phyloP scores from a whole-genome alignment of 805 yeast species.

The Yamadazyma ubonensis region DNA sequence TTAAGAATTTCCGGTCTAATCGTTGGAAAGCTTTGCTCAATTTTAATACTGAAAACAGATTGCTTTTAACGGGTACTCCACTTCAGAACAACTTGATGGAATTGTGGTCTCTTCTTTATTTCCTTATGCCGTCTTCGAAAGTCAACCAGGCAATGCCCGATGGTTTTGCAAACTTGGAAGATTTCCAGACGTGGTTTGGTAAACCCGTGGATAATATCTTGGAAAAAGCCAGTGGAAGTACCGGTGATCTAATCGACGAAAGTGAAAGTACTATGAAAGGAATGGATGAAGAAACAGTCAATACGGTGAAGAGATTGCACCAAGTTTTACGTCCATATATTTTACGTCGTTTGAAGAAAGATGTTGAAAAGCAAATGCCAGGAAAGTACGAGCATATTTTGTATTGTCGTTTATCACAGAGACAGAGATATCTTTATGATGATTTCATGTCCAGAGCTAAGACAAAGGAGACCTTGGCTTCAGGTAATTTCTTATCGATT shows the following conservation, averaged over 20 bases:
- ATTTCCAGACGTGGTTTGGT: constrained; percentile 99
- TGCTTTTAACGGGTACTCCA: constrained; percentile 94
- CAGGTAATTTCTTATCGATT: constrained; percentile 92
- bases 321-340: constrained; percentile 92
- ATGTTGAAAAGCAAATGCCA: constrained; percentile 99
- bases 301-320: constrained; percentile 85
- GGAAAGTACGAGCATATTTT: constrained; percentile 94
- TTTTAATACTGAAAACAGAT: constrained; percentile 86
- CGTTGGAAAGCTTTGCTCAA: constrained; percentile 96
- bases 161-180: constrained; percentile 94
- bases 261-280: constrained; percentile 33
- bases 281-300: constrained; percentile 73
- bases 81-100: constrained; percentile 93
- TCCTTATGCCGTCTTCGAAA: constrained; percentile 89
- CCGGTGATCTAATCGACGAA: constrained; percentile 46
- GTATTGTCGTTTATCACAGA: constrained; percentile 85
- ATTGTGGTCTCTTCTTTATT: constrained; percentile 91
- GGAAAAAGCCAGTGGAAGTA: constrained; percentile 58
- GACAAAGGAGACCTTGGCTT: constrained; percentile 87
- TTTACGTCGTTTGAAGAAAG: constrained; percentile 87
- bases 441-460: constrained; percentile 97
- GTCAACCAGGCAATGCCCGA: constrained; percentile 77
- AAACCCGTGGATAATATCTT: constrained; percentile 90
- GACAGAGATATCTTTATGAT: constrained; percentile 89
- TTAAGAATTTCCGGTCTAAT: constrained; percentile 92